Conservation (phyloP, 2,329 filamentous ascomycete species). For the Fusarium ramigenum region DNA sequence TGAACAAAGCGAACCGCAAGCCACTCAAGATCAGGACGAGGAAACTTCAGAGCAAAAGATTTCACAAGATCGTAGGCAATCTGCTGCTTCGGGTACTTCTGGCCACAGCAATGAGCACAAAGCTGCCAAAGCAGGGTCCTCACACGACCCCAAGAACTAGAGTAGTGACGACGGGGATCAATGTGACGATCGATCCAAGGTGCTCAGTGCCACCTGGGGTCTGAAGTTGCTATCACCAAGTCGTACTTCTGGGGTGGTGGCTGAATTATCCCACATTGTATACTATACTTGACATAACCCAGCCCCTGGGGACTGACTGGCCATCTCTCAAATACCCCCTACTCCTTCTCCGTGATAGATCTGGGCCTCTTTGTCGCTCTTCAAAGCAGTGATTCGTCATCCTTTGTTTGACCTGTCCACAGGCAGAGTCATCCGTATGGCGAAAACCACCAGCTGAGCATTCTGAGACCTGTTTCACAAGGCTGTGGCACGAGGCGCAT, state of each 20-base stretch:
- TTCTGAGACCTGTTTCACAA: neutral
- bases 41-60: neutral
- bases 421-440: neutral
- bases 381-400: neutral
- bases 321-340: neutral
- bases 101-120: neutral
- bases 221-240: neutral
- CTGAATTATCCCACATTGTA: neutral
- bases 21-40: neutral
- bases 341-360: neutral
- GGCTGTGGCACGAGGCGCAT: no score
- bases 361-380: neutral
- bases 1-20: neutral
- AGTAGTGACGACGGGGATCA: neutral
- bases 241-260: neutral
- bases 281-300: neutral
- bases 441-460: neutral
- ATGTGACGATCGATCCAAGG: neutral
- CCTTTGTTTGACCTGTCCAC: neutral
- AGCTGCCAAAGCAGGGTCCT: no score
- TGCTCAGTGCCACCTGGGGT: neutral
- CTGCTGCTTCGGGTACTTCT: neutral
- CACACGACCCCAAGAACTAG: neutral
- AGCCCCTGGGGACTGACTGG: neutral
- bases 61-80: neutral